Conservation (phyloP, 768 basidiomycete genomes). For the Phanerochaete carnosa region DNA sequence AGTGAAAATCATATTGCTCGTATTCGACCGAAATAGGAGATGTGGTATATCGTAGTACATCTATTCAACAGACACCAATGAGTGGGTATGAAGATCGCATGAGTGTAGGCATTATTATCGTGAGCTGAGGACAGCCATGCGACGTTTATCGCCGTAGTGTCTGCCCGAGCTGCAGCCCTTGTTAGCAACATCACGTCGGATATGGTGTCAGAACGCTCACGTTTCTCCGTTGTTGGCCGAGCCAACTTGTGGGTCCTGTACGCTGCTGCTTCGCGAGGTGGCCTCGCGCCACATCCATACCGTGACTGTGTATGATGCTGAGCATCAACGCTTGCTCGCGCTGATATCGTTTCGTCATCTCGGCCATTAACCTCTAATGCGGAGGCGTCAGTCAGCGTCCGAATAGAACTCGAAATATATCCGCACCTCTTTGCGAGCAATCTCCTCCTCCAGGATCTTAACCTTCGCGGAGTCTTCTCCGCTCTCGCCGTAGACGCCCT, state of each 20-base stretch:
- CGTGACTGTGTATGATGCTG: conserved; percentile 65
- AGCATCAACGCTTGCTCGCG: conserved; percentile 83
- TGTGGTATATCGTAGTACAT: not conserved
- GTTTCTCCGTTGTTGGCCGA: conserved; percentile 61
- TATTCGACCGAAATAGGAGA: not conserved
- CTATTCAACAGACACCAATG: not conserved
- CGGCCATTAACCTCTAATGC: conserved; percentile 42
- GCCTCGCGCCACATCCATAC: conserved; percentile 59
- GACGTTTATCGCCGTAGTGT: conserved; percentile 23
- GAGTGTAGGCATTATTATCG: not conserved
- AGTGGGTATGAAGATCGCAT: not conserved
- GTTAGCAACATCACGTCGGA: not conserved
- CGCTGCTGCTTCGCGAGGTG: conserved; percentile 52
- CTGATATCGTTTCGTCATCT: conserved; percentile 58
- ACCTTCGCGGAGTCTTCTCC: conserved; percentile 41
- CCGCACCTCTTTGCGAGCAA: conserved; percentile 47
- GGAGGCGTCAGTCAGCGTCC: conserved; percentile 18
- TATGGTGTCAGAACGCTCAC: conserved; percentile 23
- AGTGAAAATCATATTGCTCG: too few relatives aligned
- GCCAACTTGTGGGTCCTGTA: conserved; percentile 62
- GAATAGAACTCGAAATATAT: not conserved
- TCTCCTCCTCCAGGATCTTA: conserved; percentile 33
- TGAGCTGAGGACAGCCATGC: not conserved
- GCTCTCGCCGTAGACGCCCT: conserved; percentile 69
- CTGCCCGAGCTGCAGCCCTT: conserved; percentile 22